Conservation (phyloP, 164 flowering plant species). For the Vitis vinifera region ASM3070453v1 NC_081808.1:414001-414500, state of each 20-base stretch:
- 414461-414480: conserved; percentile 92
- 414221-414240: not conserved
- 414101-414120: conserved; percentile 87
- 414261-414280: not conserved
- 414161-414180: conserved; percentile 59
- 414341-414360: conserved; percentile 93
- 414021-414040: conserved; percentile 49
- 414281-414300: not conserved
- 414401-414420: conserved; percentile 81
- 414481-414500: conserved; percentile 61
- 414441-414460: conserved; percentile 98
- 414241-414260: not conserved
- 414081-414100: conserved; percentile 79
- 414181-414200: conserved; percentile 52
- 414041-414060: conserved; percentile 92
- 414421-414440: conserved; percentile 68
- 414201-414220: no score
- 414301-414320: not conserved
- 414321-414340: conserved; percentile 97
- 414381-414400: conserved; percentile 93
- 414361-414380: conserved; percentile 87
- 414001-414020: conserved; percentile 79
- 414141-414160: conserved; percentile 80
- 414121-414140: conserved; percentile 91
- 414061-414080: conserved; percentile 68